Evolutionary conservation across 495 filamentous ascomycete genomes (phyloP), one percentile per base, ranked within the genome.

Genomic region (Penicillium goetzii): DNA sequence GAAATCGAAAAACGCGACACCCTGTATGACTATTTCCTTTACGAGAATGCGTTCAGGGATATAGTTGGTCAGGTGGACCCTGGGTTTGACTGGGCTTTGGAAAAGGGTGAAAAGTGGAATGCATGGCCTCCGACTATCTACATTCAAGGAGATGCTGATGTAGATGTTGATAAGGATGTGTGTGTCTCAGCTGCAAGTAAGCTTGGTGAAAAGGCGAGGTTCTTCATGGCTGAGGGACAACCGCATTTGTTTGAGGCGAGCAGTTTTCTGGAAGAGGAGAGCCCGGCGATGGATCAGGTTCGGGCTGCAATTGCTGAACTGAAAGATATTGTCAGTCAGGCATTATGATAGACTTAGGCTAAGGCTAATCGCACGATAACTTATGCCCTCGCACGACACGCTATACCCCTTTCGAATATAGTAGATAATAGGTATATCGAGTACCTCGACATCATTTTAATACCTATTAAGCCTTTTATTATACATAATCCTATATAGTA

Each of bases 111-210:
- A 17, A 55, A 55, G 15, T 55, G 52, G 52, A 23, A 55, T 3
- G 33, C 28, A 3, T 55, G 52, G 52, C 52, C 52, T 15, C 2
- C 9, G 28, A 55, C 52, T 11, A 55, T 55, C n/a, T 33, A 21
- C 30, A 55, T 55, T 14, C 52, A 33, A 23, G 52, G 52, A 14
- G 32, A 55, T 33, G 33, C 28, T 30, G 52, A 55, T 36, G 52
- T 55, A 3, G 52, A 55, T 55, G 52, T 55, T 25, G 52, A 55
- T 15, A 55, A 55, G 33, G 52, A 55, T 36, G 52, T 55, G n/a
- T 33, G 28, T 36, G 30, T 55, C 33, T 55, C 28, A 1, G 33
- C 52, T 25, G 52, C 52, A 33, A 34, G 28, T 15, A 33, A 55
- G 4, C 52, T 55, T 19, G 52, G 52, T 23, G 52, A 36, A n/a